These are phyloP conservation scores for Pestalotiopsis sp. DNA, from an alignment of 2,329 filamentous ascomycete species.

Conservation along the genomic window DNA sequence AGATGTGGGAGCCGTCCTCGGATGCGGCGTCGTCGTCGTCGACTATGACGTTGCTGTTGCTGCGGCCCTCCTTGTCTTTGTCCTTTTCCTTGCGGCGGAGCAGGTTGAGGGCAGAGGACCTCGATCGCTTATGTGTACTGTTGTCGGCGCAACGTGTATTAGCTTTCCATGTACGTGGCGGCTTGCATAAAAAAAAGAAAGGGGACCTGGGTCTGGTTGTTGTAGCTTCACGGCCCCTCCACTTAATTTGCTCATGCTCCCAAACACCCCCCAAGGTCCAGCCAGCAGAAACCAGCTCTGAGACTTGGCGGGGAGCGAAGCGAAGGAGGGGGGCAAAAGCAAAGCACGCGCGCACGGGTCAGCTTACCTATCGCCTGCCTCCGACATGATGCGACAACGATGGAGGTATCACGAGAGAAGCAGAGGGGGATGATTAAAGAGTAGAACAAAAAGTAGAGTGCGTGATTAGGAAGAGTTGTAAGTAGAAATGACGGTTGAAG, in stretches of 20 bases:
- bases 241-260: background rate
- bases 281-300: too few relatives aligned
- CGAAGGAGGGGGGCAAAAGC: background rate
- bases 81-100: conserved; percentile 50
- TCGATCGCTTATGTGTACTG: conserved; percentile 48
- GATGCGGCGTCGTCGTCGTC: conserved; percentile 20
- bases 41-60: conserved; percentile 20
- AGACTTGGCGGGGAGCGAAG: background rate
- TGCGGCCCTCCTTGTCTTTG: conserved; percentile 27
- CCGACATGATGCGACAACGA: conserved; percentile 14
- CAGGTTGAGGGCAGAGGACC: conserved; percentile 48
- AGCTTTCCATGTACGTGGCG: conserved; percentile 11
- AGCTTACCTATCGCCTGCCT: conserved; percentile 18
- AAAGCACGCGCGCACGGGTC: background rate
- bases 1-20: conserved; percentile 7
- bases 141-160: conserved; percentile 14
- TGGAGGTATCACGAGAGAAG: background rate
- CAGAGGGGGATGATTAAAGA: background rate
- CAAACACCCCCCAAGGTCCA: background rate
- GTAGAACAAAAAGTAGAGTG: background rate
- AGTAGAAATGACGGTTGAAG: background rate
- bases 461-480: background rate
- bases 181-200: conserved; percentile 7
- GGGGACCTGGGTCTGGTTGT: background rate
- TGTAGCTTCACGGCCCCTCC: background rate